Base-by-base conservation (phyloP, 208 protist species). In the Herpetomonas tarakana region DNA sequence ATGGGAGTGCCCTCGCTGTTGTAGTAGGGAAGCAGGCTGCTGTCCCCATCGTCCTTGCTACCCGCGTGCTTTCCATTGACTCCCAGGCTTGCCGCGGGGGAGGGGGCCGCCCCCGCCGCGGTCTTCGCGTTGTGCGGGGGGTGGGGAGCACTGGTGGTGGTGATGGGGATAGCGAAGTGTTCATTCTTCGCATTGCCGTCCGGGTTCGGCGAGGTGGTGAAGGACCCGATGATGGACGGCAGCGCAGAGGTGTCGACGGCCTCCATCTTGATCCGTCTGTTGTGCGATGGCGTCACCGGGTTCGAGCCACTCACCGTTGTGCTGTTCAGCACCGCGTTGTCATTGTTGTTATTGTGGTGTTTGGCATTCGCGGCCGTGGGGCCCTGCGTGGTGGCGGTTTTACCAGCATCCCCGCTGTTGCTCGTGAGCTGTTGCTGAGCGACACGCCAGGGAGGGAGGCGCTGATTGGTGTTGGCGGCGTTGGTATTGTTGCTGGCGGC, bases 301-400 rank as follows among this genome's bases (percentile, higher is more conserved):
- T 53, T 19, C 4, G 21, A n/a, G n/a, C n/a, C n/a, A n/a, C n/a
- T n/a, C n/a, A n/a, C n/a, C n/a, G n/a, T n/a, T n/a, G n/a, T n/a
- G n/a, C n/a, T n/a, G n/a, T n/a, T n/a, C n/a, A n/a, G n/a, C n/a
- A n/a, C n/a, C n/a, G n/a, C n/a, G n/a, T n/a, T n/a, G n/a, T n/a
- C n/a, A n/a, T n/a, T n/a, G n/a, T n/a, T n/a, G n/a, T n/a, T n/a
- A n/a, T n/a, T n/a, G n/a, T n/a, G n/a, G n/a, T n/a, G n/a, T n/a
- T n/a, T n/a, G n/a, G n/a, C n/a, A n/a, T 29, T 67, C 67, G 55
- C 65, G 65, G 29, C 65, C 67, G 16, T 52, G 55, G 14, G 59
- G 2, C 67, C 59, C 11, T 64, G 53, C n/a, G 67, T 22, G 25
- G 54, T 2, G 52, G 51, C 11, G 67, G 65, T 44, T 58, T 61